Conservation (phyloP, 176 grass and related monocot species). For the Triticum urartu region DNA sequence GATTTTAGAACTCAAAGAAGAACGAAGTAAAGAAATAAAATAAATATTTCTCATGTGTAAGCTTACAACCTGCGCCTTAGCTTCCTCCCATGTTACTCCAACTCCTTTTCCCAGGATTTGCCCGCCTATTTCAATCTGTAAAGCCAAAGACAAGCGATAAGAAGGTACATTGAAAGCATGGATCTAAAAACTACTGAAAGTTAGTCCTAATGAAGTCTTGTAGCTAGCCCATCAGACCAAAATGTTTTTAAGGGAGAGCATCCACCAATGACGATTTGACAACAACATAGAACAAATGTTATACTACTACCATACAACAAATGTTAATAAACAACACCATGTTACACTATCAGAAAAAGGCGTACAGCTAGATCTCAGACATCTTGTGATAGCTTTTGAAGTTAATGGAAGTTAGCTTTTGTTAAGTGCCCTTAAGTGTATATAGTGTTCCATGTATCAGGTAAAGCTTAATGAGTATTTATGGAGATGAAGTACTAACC, state of each 20-base stretch:
- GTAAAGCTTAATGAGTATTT: conserved; percentile 20
- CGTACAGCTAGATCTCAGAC: background rate
- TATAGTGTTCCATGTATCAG: conserved; percentile 14
- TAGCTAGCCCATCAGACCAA: background rate
- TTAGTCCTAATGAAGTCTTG: background rate
- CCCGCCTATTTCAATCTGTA: conserved; percentile 74
- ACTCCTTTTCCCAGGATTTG: conserved; percentile 57
- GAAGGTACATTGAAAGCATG: background rate
- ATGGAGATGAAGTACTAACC: conserved; percentile 44
- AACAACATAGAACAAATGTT: conserved; percentile 1
- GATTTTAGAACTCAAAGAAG: conserved; percentile 21
- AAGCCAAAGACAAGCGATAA: conserved; percentile 3
- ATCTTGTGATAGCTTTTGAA: background rate
- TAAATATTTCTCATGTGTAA: background rate
- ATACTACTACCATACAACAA: background rate
- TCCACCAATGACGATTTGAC: background rate
- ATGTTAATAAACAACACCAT: background rate
- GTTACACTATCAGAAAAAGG: background rate
- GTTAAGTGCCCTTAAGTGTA: background rate
- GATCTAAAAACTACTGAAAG: background rate
- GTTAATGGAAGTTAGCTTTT: background rate
- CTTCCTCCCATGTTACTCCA: conserved; percentile 78
- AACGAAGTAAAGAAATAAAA: conserved; percentile 10
- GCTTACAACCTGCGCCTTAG: conserved; percentile 64
- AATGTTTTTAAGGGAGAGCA: conserved; percentile 8